Base-by-base conservation (phyloP, 805 yeast species). In the Kazachstania taianensis region DNA sequence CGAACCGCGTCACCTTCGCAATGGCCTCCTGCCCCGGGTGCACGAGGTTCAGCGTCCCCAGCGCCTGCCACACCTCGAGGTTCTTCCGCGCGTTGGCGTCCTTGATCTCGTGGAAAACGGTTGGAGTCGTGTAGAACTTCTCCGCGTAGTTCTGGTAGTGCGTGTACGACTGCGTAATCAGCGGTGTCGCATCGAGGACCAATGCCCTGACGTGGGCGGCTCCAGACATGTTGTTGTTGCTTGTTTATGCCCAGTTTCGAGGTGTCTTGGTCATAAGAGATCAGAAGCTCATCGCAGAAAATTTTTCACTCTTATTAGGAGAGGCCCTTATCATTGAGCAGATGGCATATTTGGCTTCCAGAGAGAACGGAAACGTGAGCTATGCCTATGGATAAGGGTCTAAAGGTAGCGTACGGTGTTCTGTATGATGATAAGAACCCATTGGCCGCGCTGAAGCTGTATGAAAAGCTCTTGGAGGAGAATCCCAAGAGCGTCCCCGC, bases 131-230 rank as follows among this genome's bases (percentile, higher is more conserved):
- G 56, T 67, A 81, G 51, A 83, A 83, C n/a, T 61, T 57, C 13
- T 69, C 59, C 1, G 94, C 96, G 52, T 70, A 73, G 44, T 72
- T 73, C 49, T 78, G 76, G 30, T 92, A 65, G 15, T 78, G 72
- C 3, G 86, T 69, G 9, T 82, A 83, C 5, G 92, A 69, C 50
- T 84, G 94, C 2, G 94, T 81, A 47, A 92, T 81, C 46, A 92
- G 64, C 5, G 98, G 98, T 34, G 95, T 92, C 3, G 98, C 97
- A 70, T 92, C 98, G 45, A 92, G 68, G 23, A 84, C 82, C 38
- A 94, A 65, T 2, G 77, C 65, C 42, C 70, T 65, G 20, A 76
- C 72, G 41, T 64, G 67, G 7, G 54, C 35, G 13, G 22, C 24
- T 22, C 25, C 20, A 17, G 19, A n/a, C 23, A 29, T 20, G 20